phyloP scores from a whole-genome alignment of 2,329 filamentous ascomycete species.

The Alternaria viburni region DNA sequence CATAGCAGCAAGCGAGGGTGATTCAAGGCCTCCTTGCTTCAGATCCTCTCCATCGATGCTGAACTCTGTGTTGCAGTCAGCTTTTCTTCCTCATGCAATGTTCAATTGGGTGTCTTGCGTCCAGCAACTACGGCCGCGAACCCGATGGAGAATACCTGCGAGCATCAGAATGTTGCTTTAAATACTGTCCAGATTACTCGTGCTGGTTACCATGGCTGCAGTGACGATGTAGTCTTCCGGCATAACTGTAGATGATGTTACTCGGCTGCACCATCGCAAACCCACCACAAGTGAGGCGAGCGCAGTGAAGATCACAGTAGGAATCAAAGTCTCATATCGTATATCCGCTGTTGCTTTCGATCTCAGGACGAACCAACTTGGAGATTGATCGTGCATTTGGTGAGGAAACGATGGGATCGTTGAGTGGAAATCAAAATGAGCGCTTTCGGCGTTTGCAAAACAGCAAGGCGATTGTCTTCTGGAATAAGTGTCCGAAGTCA shows the following conservation, averaged over 20 bases:
- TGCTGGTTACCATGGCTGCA: constrained; percentile 29
- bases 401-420: neutral
- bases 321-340: constrained; percentile 28
- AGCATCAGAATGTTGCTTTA: constrained; percentile 3
- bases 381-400: constrained; percentile 23
- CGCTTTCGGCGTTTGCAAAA: neutral
- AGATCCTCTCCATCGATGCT: constrained; percentile 1
- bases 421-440: neutral
- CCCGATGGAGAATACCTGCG: constrained; percentile 34
- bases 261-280: constrained; percentile 38
- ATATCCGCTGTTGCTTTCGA: constrained; percentile 32
- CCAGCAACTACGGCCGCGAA: constrained; percentile 33
- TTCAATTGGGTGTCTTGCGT: constrained; percentile 17
- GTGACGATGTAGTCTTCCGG: constrained; percentile 40
- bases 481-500: neutral
- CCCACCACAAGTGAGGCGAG: constrained; percentile 32
- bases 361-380: constrained; percentile 34
- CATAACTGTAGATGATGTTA: constrained; percentile 12
- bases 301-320: constrained; percentile 30
- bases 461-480: neutral
- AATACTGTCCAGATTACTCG: neutral
- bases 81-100: neutral
- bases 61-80: constrained; percentile 14
- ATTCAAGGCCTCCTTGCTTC: neutral
- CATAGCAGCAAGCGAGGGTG: constrained; percentile 16